Evolutionary conservation across 1,284 basidiomycete species (phyloP), one percentile per base, ranked within the genome.

Genomic region (Meira nashicola): DNA sequence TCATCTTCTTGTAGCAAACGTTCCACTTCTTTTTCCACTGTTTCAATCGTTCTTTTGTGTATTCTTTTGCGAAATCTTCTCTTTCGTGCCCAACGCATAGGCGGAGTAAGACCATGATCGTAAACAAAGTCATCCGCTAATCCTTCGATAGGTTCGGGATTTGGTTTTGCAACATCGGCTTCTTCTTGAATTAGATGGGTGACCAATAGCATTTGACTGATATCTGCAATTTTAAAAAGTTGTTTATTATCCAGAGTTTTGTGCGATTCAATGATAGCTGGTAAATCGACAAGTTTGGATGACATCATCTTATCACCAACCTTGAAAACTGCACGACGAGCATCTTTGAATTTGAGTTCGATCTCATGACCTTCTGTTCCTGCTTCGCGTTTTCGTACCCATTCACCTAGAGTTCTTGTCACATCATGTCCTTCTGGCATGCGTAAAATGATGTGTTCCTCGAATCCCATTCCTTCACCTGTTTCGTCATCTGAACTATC

Each of bases 271-370:
- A 95, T 85, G 58, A 99, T 86, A 78, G 89, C 89, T 0, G 95
- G 95, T 56, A 99, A 81, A 79, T 99, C 95, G 58, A 98, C 95
- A 9, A 99, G 85, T 80, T 97, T 97, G 21, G 95, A 86, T 19
- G 89, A 85, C 76, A 93, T 96, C 1, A 86, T 83, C 55, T 83
- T 86, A 64, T 87, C 86, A 19, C 88, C 89, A 33, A 94, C 84
- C 77, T 93, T 90, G 77, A 99, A 93, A 25, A 89, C 83, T 2
- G 90, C 95, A 68, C 95, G 82, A 51, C 95, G 85, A 54, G 93
- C 90, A 79, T 99, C 92, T 81, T 97, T 92, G 79, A 99, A 97
- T 81, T 95, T 97, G 84, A 99, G 93, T 89, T 69, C 96, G 10
- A 97, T 86, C 69, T 95, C 92, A 67, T 88, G 80, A 15, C 80